Conservation (phyloP, 2,329 filamentous ascomycete genomes). For the Ciborinia camelliae region DNA sequence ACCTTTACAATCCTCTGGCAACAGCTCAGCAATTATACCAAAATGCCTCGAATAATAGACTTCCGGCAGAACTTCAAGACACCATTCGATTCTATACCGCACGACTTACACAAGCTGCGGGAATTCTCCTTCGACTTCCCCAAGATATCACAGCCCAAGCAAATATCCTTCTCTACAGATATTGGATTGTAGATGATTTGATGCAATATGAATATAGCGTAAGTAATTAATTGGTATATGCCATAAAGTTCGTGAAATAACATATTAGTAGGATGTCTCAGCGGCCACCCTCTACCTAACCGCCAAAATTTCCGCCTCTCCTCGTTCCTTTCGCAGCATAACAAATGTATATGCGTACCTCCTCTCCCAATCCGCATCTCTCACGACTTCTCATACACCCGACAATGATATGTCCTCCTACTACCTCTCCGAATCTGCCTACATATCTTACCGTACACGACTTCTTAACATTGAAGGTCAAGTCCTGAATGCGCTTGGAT, state of each 20-base stretch:
- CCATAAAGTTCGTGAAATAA: neutral
- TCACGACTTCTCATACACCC: slow-evolving; percentile 21
- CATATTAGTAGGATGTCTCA: slow-evolving; percentile 64
- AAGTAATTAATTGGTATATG: neutral
- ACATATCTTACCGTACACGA: slow-evolving; percentile 59
- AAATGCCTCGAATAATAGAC: slow-evolving; percentile 51
- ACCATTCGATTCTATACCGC: slow-evolving; percentile 68
- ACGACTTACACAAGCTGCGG: slow-evolving; percentile 72
- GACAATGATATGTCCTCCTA: slow-evolving; percentile 50
- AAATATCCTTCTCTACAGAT: slow-evolving; percentile 76
- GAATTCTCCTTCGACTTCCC: slow-evolving; percentile 76
- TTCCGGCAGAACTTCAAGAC: slow-evolving; percentile 68
- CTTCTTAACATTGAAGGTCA: slow-evolving; percentile 74
- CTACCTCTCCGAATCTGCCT: slow-evolving; percentile 71
- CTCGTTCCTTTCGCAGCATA: slow-evolving; percentile 74
- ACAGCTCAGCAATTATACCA: slow-evolving; percentile 66
- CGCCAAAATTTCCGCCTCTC: slow-evolving; percentile 75
- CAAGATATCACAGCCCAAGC: slow-evolving; percentile 85
- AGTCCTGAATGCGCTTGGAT: slow-evolving; percentile 72
- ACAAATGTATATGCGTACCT: slow-evolving; percentile 85
- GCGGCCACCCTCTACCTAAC: slow-evolving; percentile 77
- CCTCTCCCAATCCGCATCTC: slow-evolving; percentile 53
- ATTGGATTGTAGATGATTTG: slow-evolving; percentile 61
- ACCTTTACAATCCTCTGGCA: slow-evolving; percentile 68
- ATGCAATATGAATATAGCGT: slow-evolving; percentile 54